A percentile compares a stretch with the other conserved stretches of the same genome.
phyloP scores from a whole-genome alignment of 192 early-diverging fungal species.

The Podochytrium sp. region DNA sequence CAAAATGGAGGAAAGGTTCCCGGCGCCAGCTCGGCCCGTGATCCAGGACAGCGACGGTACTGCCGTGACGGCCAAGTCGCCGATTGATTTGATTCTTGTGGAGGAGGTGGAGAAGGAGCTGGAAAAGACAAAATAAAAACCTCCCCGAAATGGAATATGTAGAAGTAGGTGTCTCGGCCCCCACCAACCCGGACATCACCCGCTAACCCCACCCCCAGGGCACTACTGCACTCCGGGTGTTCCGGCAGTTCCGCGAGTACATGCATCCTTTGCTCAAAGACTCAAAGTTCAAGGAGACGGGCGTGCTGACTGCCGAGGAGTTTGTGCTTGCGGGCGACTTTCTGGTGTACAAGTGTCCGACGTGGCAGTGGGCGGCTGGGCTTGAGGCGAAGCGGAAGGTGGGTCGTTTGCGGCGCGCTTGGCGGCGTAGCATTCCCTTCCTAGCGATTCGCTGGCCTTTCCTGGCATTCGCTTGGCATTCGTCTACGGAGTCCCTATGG shows the following conservation, averaged over 20 bases:
- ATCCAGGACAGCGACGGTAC: not conserved
- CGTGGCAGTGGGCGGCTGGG: slow-evolving; percentile 88
- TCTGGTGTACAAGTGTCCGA: slow-evolving; percentile 97
- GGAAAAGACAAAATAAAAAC: not conserved
- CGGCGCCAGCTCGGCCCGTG: slow-evolving; percentile 6
- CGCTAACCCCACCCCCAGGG: slow-evolving; percentile 4
- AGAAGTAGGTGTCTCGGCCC: not conserved
- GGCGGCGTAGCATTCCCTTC: too few species aligned
- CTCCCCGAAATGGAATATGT: too few species aligned
- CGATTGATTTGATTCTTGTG: slow-evolving; percentile 6
- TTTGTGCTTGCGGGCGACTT: slow-evolving; percentile 97
- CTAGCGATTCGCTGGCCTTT: too few species aligned
- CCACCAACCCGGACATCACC: not conserved
- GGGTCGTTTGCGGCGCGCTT: not conserved
- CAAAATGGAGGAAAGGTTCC: slow-evolving; percentile 9
- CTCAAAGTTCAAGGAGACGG: slow-evolving; percentile 95
- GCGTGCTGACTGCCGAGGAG: slow-evolving; percentile 95
- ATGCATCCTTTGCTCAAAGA: slow-evolving; percentile 90
- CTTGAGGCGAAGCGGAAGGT: slow-evolving; percentile 68
- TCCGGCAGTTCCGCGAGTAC: slow-evolving; percentile 79
- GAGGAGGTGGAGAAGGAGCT: slow-evolving; percentile 13
- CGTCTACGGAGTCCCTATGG: too few species aligned
- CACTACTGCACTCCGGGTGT: slow-evolving; percentile 33
- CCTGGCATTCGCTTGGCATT: too few species aligned
- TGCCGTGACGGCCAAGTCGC: not conserved